Conservation (phyloP, 2,329 filamentous ascomycete genomes). For the Paraphoma sp. region DNA sequence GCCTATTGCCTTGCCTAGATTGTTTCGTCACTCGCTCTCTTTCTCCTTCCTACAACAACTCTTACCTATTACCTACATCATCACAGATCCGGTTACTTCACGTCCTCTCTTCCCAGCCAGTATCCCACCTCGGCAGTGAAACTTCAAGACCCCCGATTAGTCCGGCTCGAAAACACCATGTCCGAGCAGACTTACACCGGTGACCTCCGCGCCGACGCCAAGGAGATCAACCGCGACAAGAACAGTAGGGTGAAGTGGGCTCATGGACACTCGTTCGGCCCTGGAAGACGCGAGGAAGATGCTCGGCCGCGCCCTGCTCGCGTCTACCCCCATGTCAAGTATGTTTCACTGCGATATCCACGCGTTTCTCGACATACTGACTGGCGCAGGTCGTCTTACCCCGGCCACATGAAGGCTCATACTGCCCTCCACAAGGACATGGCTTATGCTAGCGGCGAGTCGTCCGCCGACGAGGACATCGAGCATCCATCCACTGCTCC, state of each 20-base stretch:
- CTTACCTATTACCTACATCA: constrained; percentile 19
- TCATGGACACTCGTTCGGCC: constrained; percentile 51
- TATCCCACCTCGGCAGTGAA: neutral
- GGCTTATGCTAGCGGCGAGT: constrained; percentile 47
- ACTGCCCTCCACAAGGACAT: constrained; percentile 53
- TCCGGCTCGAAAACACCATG: constrained; percentile 42
- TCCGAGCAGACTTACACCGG: constrained; percentile 56
- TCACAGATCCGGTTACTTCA: constrained; percentile 2
- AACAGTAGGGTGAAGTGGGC: constrained; percentile 60
- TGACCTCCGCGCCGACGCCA: constrained; percentile 62
- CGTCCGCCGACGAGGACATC: constrained; percentile 54
- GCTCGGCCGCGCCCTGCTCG: constrained; percentile 46
- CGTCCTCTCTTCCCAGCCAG: neutral
- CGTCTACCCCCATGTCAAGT: constrained; percentile 38
- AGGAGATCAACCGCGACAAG: constrained; percentile 60
- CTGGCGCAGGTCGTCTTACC: constrained; percentile 23
- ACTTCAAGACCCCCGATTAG: constrained; percentile 13
- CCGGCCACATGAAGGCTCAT: constrained; percentile 42
- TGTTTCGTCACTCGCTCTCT: constrained; percentile 10
- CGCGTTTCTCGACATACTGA: constrained; percentile 12
- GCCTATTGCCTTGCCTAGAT: constrained; percentile 20
- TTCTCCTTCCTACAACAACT: constrained; percentile 9
- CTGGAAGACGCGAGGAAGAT: constrained; percentile 45
- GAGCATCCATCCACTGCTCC: constrained; percentile 54
- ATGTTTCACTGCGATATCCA: constrained; percentile 10